These are phyloP conservation scores for Selaginella tamariscina DNA, from an alignment of 75 land plant genomes.

Conservation along the genomic window DNA sequence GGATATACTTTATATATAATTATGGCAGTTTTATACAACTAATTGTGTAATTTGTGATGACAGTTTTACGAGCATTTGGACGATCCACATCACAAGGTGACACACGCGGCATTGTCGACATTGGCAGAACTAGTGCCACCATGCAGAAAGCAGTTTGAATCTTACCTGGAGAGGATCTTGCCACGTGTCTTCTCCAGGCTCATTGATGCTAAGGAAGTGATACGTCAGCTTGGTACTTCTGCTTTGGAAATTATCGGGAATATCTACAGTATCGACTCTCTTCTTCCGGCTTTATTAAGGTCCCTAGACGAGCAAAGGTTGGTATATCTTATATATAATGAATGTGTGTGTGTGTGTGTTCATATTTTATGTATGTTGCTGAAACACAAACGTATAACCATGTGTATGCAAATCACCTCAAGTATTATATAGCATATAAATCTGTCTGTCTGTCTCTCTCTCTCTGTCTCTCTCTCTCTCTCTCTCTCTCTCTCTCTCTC, in stretches of 20 bases:
- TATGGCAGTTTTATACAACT: too few species aligned
- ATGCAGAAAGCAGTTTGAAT: slow-evolving; percentile 86
- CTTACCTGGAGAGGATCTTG: slow-evolving; percentile 89
- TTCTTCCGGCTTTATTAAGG: slow-evolving; percentile 84
- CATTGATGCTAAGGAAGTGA: slow-evolving; percentile 87
- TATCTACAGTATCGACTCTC: slow-evolving; percentile 69
- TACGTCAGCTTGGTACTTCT: slow-evolving; percentile 71
- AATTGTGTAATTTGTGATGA: too few species aligned
- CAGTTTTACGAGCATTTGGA: slow-evolving; percentile 91
- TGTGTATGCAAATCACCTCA: too few species aligned
- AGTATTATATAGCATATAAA: too few species aligned
- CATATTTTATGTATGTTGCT: too few species aligned
- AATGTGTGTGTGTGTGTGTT: too few species aligned
- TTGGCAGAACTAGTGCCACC: slow-evolving; percentile 78
- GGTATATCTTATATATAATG: too few species aligned
- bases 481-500: too few species aligned
- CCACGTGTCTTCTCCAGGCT: slow-evolving; percentile 94
- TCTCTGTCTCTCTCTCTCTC: too few species aligned
- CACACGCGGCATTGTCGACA: slow-evolving; percentile 92
- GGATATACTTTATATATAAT: too few species aligned
- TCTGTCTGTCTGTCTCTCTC: too few species aligned
- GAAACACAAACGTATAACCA: too few species aligned
- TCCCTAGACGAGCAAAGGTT: slow-evolving; percentile 96
- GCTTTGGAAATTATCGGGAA: slow-evolving; percentile 79
- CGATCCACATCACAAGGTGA: slow-evolving; percentile 99